These are phyloP conservation scores for Trametes cubensis DNA, from an alignment of 768 basidiomycete genomes.

Conservation along the genomic window DNA sequence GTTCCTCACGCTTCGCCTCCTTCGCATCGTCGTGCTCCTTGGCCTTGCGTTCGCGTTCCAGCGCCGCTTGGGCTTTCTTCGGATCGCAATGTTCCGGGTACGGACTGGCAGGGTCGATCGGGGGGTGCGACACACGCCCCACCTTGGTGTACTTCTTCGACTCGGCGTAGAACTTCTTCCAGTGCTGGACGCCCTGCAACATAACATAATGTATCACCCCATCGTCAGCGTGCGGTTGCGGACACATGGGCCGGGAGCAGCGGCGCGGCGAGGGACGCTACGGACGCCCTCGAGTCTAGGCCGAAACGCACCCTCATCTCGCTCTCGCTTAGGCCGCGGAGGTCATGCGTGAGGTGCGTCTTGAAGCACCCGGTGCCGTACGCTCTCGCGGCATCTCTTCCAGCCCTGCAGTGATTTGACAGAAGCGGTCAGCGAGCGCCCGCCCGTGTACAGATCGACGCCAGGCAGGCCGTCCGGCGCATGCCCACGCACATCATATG, in stretches of 20 bases:
- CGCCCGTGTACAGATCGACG: constrained; percentile 5
- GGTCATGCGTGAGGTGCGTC: constrained; percentile 88
- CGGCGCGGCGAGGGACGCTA: background rate
- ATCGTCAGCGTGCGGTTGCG: constrained; percentile 3
- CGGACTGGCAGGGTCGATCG: constrained; percentile 77
- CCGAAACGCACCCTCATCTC: constrained; percentile 64
- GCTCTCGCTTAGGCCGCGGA: constrained; percentile 72
- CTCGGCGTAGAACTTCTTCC: constrained; percentile 87
- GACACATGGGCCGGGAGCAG: background rate
- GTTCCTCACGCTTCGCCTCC: constrained; percentile 20
- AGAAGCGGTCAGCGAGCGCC: constrained; percentile 17
- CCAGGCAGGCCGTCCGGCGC: constrained; percentile 3
- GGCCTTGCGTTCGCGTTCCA: constrained; percentile 24
- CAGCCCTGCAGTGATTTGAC: constrained; percentile 52
- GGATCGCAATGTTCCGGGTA: constrained; percentile 75
- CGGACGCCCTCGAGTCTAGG: background rate
- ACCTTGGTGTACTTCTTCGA: constrained; percentile 80
- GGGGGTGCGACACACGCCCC: constrained; percentile 73
- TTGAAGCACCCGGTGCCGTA: constrained; percentile 95
- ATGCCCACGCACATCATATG: constrained; percentile 58
- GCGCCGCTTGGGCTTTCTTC: constrained; percentile 46
- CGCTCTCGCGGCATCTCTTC: constrained; percentile 86
- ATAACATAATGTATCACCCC: background rate
- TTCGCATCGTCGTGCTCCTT: constrained; percentile 30
- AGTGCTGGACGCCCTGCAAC: constrained; percentile 72